A percentile compares a stretch with the other conserved stretches of the same genome.
These are phyloP conservation scores for Geotrichum restrictum DNA, from an alignment of 1,139 yeast genomes.

Conservation along the genomic window DNA sequence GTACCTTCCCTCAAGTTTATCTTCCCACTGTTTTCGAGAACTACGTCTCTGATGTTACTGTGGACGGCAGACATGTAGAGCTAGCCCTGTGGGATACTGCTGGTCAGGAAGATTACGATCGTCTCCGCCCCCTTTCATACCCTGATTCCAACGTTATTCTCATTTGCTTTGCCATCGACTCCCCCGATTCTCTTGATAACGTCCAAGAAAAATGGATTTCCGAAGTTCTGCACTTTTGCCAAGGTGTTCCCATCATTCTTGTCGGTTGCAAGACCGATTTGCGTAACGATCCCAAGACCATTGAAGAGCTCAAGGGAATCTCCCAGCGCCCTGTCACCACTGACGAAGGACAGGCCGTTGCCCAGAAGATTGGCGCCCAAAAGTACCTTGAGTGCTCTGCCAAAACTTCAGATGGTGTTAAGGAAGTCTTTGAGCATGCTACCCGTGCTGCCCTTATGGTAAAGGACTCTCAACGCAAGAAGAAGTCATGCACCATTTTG, in stretches of 20 bases:
- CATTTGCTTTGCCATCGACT: constrained; percentile 88
- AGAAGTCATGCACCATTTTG: constrained; percentile 52
- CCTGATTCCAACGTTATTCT: constrained; percentile 96
- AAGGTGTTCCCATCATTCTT: constrained; percentile 89
- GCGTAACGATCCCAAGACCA: constrained; percentile 71
- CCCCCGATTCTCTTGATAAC: constrained; percentile 93
- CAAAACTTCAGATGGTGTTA: constrained; percentile 71
- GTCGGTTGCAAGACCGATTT: constrained; percentile 90
- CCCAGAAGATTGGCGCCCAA: constrained; percentile 72
- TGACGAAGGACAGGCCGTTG: constrained; percentile 83
- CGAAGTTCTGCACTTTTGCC: constrained; percentile 96
- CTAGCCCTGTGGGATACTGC: constrained; percentile 96
- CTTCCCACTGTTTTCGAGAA: constrained; percentile 53
- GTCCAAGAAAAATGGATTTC: constrained; percentile 98
- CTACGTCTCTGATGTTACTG: constrained; percentile 82
- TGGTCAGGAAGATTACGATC: constrained; percentile 97
- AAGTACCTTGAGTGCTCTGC: constrained; percentile 86
- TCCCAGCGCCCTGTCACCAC: constrained; percentile 83
- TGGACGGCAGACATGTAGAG: constrained; percentile 51
- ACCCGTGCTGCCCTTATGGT: constrained; percentile 80
- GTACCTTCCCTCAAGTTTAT: constrained; percentile 48
- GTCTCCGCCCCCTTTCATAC: constrained; percentile 91
- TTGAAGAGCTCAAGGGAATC: constrained; percentile 74
- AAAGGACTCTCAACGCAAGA: constrained; percentile 44
- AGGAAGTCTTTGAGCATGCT: constrained; percentile 80